Percentiles rank a stretch among this genome's conserved stretches.
Conservation (phyloP, 179 eudicot species). For the Silene noctiflora region DNA sequence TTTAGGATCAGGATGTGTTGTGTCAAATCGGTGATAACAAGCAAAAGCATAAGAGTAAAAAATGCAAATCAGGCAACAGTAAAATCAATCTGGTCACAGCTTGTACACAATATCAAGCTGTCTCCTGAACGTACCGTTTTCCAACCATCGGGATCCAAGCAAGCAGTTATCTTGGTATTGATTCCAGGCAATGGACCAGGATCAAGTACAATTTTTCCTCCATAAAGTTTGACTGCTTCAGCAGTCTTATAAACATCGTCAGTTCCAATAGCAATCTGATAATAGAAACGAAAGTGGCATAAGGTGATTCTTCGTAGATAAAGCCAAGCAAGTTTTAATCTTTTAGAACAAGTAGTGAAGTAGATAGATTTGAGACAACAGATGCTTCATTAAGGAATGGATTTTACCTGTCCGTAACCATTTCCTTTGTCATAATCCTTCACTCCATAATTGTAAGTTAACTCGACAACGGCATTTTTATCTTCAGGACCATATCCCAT, state of each 20-base stretch:
- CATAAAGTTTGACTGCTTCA: conserved; percentile 49
- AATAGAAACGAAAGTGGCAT: conserved; percentile 15
- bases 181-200: conserved; percentile 78
- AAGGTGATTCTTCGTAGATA: not conserved
- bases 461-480: conserved; percentile 53
- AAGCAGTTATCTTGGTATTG: conserved; percentile 71
- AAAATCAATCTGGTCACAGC: not conserved
- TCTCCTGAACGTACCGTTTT: conserved; percentile 49
- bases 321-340: conserved; percentile 9
- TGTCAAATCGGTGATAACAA: conserved; percentile 2
- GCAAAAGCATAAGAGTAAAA: not conserved
- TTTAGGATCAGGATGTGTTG: not conserved
- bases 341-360: not conserved
- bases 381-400: not conserved
- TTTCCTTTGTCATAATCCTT: conserved; percentile 66
- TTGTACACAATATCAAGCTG: not conserved
- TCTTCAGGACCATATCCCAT: conserved; percentile 84
- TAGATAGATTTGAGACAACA: conserved; percentile 3
- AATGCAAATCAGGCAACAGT: not conserved
- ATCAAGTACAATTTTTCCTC: conserved; percentile 55
- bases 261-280: conserved; percentile 75
- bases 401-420: conserved; percentile 66
- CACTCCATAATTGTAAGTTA: conserved; percentile 66
- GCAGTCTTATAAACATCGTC: conserved; percentile 78
- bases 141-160: conserved; percentile 92